phyloP scores from a whole-genome alignment of 1,284 basidiomycete genomes.

The Ganoderma sp. region DNA sequence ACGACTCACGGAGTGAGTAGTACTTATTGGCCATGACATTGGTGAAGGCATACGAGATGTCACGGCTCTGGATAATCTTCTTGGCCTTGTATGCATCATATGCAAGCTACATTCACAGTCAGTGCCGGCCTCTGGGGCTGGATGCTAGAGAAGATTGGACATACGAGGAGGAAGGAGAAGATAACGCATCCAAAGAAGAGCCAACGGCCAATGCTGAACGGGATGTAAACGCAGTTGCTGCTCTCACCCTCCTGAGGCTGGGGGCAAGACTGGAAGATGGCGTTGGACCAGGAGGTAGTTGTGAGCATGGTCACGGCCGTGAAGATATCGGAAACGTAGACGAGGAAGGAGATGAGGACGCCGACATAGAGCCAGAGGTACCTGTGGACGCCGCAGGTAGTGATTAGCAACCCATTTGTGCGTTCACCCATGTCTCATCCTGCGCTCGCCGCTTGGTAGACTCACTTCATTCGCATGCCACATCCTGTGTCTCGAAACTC shows the following conservation, averaged over 20 bases:
- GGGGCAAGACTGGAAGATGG: slow-evolving; percentile 82
- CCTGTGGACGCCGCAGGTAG: slow-evolving; percentile 48
- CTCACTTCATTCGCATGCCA: slow-evolving; percentile 85
- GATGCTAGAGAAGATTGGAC: slow-evolving; percentile 36
- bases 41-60: slow-evolving; percentile 97
- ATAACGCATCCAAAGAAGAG: slow-evolving; percentile 98
- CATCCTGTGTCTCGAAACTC: slow-evolving; percentile 92
- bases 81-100: slow-evolving; percentile 94
- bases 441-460: slow-evolving; percentile 24
- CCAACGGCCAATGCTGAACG: slow-evolving; percentile 92
- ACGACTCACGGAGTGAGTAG: slow-evolving; percentile 84
- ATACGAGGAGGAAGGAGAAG: slow-evolving; percentile 91
- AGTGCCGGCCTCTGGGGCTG: slow-evolving; percentile 43
- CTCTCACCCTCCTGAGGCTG: slow-evolving; percentile 39
- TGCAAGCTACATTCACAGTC: slow-evolving; percentile 50
- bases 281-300: slow-evolving; percentile 89
- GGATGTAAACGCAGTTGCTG: slow-evolving; percentile 83
- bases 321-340: slow-evolving; percentile 98
- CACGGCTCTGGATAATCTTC: slow-evolving; percentile 91
- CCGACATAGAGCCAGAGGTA: slow-evolving; percentile 92
- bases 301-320: slow-evolving; percentile 96
- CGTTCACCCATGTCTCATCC: neutral
- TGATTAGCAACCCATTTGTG: neutral
- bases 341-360: slow-evolving; percentile 93
- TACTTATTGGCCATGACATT: slow-evolving; percentile 98